Conservation (phyloP, 2,329 filamentous ascomycete species). For the Escovopsis weberi region DNA sequence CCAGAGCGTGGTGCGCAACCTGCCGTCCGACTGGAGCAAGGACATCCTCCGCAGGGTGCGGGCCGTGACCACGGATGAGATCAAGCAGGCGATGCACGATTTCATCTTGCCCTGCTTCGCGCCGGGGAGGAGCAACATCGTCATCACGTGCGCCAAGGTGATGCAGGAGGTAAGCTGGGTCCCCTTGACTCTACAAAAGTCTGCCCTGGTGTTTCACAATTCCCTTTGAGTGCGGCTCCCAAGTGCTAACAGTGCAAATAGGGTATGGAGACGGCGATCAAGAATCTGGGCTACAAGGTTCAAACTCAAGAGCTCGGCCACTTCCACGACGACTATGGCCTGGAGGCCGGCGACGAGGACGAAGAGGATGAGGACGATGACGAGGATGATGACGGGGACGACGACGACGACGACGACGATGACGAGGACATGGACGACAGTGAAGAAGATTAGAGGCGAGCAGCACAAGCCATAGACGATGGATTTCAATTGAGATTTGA, state of each 20-base stretch:
- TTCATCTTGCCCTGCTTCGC: slow-evolving; percentile 70
- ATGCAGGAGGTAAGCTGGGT: slow-evolving; percentile 60
- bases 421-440: slow-evolving; percentile 2
- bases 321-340: slow-evolving; percentile 83
- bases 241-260: slow-evolving; percentile 18
- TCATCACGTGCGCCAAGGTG: slow-evolving; percentile 75
- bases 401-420: slow-evolving; percentile 12
- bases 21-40: slow-evolving; percentile 65
- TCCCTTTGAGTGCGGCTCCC: too few relatives aligned
- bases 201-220: too few relatives aligned
- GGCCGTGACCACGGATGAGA: slow-evolving; percentile 59
- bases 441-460: background rate
- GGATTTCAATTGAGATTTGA: background rate
- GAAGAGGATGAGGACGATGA: slow-evolving; percentile 36
- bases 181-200: too few relatives aligned
- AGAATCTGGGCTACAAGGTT: slow-evolving; percentile 62
- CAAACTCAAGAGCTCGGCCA: slow-evolving; percentile 58
- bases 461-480: background rate
- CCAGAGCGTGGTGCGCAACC: slow-evolving; percentile 60
- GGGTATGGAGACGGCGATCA: slow-evolving; percentile 63
- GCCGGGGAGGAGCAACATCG: slow-evolving; percentile 65
- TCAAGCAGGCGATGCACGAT: slow-evolving; percentile 58
- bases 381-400: slow-evolving; percentile 22
- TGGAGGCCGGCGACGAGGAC: slow-evolving; percentile 51
- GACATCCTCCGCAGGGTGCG: slow-evolving; percentile 64